These are phyloP conservation scores for Venturia aucupariae DNA, from an alignment of 2,329 filamentous ascomycete genomes.

Conservation along the genomic window DNA sequence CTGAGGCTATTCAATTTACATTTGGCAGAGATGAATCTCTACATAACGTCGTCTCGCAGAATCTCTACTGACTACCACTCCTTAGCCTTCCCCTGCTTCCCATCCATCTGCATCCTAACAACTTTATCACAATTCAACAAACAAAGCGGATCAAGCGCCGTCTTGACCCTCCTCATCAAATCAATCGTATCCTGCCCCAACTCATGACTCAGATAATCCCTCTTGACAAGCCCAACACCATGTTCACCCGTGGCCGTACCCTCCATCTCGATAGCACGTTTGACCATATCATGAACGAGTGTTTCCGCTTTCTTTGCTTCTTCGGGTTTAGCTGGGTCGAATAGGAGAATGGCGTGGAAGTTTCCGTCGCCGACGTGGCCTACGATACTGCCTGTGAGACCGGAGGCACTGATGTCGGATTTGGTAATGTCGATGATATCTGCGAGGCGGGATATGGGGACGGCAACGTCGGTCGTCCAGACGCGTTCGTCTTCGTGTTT, in stretches of 20 bases:
- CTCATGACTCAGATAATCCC: slow-evolving; percentile 73
- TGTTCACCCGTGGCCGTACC: slow-evolving; percentile 82
- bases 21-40: no score
- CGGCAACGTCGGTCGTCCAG: slow-evolving; percentile 62
- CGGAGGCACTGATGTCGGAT: slow-evolving; percentile 52
- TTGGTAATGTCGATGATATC: slow-evolving; percentile 72
- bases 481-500: slow-evolving; percentile 52
- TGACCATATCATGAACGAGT: slow-evolving; percentile 75
- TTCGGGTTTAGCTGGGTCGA: slow-evolving; percentile 45
- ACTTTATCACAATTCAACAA: slow-evolving; percentile 58
- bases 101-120: slow-evolving; percentile 40
- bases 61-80: slow-evolving; percentile 8
- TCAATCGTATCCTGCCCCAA: slow-evolving; percentile 66
- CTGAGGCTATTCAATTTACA: no score
- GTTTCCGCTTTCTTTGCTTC: slow-evolving; percentile 59
- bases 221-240: slow-evolving; percentile 74
- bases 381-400: slow-evolving; percentile 56
- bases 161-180: slow-evolving; percentile 76
- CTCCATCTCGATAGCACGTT: slow-evolving; percentile 74
- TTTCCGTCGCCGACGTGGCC: slow-evolving; percentile 69
- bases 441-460: slow-evolving; percentile 16
- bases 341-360: slow-evolving; percentile 58
- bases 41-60: no score
- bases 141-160: slow-evolving; percentile 66
- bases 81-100: not conserved